Evolutionary conservation across 805 yeast species (phyloP).

Genomic region (Nakazawaea ernobii): DNA sequence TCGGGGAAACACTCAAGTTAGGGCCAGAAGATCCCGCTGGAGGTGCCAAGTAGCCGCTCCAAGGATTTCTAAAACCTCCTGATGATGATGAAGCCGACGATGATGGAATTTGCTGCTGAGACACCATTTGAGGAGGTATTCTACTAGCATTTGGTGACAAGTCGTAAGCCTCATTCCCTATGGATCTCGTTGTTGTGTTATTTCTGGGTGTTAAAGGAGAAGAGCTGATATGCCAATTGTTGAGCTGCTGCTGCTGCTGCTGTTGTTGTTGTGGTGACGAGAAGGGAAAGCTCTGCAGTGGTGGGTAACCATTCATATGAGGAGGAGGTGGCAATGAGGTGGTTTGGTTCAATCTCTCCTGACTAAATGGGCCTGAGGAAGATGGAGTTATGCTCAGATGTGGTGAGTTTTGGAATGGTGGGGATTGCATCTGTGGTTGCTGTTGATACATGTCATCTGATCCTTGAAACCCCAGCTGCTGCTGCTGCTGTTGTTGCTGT

Average conservation of each 20-base stretch:
- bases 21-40: background rate
- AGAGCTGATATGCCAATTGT: constrained; percentile 3
- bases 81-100: background rate
- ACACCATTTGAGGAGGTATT: background rate
- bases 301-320: background rate
- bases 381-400: background rate
- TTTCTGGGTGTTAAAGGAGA: constrained; percentile 5
- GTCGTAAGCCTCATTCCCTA: background rate
- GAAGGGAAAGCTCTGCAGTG: background rate
- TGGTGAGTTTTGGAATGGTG: background rate
- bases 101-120: background rate
- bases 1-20: constrained; percentile 8
- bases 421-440: background rate
- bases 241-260: background rate
- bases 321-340: constrained; percentile 1
- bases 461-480: background rate
- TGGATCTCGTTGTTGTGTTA: background rate
- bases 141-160: constrained; percentile 2
- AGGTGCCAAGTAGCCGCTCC: constrained; percentile 3
- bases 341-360: background rate
- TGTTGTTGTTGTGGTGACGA: constrained; percentile 4
- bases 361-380: background rate
- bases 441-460: background rate
- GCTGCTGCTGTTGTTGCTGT: background rate
- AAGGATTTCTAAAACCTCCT: constrained; percentile 9